phyloP scores from a whole-genome alignment of 2,329 filamentous ascomycete genomes.

The Cercospora sesami region DNA sequence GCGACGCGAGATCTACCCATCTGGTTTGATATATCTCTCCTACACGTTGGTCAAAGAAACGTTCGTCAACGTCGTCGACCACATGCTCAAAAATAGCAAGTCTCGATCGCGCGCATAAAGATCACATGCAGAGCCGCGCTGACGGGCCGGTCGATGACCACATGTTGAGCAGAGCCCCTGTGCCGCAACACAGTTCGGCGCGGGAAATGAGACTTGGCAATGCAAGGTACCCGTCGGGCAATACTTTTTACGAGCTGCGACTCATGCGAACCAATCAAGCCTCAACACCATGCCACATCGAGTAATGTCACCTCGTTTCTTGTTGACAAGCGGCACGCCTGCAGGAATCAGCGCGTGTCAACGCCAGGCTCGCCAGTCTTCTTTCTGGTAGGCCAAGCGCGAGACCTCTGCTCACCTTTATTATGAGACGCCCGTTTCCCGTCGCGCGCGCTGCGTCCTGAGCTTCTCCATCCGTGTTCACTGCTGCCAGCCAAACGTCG shows the following conservation, averaged over 20 bases:
- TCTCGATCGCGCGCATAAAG: neutral
- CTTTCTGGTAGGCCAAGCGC: neutral
- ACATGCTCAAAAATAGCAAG: neutral
- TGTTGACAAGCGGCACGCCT: constrained; percentile 3
- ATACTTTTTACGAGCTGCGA: constrained; percentile 12
- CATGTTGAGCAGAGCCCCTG: constrained; percentile 6
- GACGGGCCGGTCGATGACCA: neutral
- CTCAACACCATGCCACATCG: constrained; percentile 6
- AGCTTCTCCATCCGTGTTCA: neutral
- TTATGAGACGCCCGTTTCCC: neutral
- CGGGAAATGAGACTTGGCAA: constrained; percentile 17
- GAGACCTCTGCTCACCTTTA: neutral
- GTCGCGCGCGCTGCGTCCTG: neutral
- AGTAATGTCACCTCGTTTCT: constrained; percentile 12
- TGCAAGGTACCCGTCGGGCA: constrained; percentile 16
- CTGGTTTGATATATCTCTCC: neutral
- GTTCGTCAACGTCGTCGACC: neutral
- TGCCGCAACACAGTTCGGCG: neutral
- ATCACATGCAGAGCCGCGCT: neutral
- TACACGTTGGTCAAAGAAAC: neutral
- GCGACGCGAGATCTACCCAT: neutral
- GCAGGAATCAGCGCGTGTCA: constrained; percentile 2
- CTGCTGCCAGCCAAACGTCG: neutral
- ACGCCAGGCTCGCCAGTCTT: neutral
- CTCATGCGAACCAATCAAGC: constrained; percentile 10